Conservation (phyloP, 2,329 filamentous ascomycete species). For the Trichophyton equinum region DNA sequence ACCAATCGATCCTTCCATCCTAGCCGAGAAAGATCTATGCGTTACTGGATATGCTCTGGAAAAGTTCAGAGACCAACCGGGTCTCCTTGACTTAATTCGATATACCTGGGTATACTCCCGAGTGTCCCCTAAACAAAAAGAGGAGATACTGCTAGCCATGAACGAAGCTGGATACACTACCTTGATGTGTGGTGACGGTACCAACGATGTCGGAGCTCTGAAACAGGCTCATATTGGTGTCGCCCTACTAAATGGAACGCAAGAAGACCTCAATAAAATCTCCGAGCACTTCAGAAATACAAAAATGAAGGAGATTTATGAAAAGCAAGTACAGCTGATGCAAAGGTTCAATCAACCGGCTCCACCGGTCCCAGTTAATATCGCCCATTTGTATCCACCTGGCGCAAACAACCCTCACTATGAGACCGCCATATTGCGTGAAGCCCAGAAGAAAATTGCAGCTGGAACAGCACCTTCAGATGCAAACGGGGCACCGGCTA, state of each 20-base stretch:
- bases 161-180: slow-evolving; percentile 97
- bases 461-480: slow-evolving; percentile 40
- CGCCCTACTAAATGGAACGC: slow-evolving; percentile 86
- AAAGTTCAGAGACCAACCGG: slow-evolving; percentile 72
- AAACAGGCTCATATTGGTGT: slow-evolving; percentile 98
- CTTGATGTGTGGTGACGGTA: slow-evolving; percentile 96
- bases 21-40: slow-evolving; percentile 81
- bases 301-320: slow-evolving; percentile 97
- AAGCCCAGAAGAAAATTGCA: slow-evolving; percentile 66
- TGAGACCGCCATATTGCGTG: slow-evolving; percentile 76
- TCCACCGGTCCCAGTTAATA: slow-evolving; percentile 82
- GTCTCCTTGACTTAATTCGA: slow-evolving; percentile 64
- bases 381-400: slow-evolving; percentile 88
- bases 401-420: slow-evolving; percentile 89
- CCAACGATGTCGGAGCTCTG: slow-evolving; percentile 91
- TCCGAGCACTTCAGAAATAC: slow-evolving; percentile 86
- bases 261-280: slow-evolving; percentile 81
- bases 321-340: slow-evolving; percentile 90
- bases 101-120: slow-evolving; percentile 96
- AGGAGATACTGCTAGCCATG: slow-evolving; percentile 90
- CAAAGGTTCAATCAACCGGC: slow-evolving; percentile 83
- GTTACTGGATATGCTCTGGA: slow-evolving; percentile 87
- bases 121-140: slow-evolving; percentile 97
- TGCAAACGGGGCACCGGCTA: slow-evolving; percentile 46
- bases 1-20: slow-evolving; percentile 65